Evolutionary conservation across 495 filamentous ascomycete species (phyloP).

Genomic region (Daldinia bambusicola): DNA sequence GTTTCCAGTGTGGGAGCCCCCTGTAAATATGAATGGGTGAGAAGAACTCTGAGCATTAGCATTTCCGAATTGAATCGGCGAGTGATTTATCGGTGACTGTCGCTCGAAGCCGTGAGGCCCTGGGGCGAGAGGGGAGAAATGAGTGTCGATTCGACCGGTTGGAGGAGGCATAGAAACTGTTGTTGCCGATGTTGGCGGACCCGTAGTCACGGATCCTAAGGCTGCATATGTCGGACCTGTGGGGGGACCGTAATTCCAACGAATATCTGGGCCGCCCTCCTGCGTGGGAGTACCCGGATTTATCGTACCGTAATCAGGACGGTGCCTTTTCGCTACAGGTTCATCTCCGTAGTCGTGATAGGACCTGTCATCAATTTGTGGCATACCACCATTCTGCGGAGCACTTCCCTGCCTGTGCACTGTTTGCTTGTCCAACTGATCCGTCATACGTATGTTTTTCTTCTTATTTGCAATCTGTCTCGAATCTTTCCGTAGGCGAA

Average conservation of each 20-base stretch:
- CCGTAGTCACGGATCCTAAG: conserved; percentile 45
- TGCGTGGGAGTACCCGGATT: conserved; percentile 39
- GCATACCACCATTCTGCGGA: conserved; percentile 42
- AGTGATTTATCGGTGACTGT: conserved; percentile 47
- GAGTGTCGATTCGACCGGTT: conserved; percentile 46
- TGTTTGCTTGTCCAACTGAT: conserved; percentile 43
- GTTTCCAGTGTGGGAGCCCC: conserved; percentile 36
- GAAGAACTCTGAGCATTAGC: conserved; percentile 39
- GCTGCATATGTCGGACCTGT: conserved; percentile 37
- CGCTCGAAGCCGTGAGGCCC: conserved; percentile 44
- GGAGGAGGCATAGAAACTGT: conserved; percentile 49
- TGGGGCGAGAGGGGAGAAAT: conserved; percentile 44
- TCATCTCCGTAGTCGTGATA: conserved; percentile 47
- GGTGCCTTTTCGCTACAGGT: conserved; percentile 45
- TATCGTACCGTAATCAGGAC: conserved; percentile 42
- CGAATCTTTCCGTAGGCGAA: conserved; percentile 87
- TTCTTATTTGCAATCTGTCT: conserved; percentile 58
- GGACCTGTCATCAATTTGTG: conserved; percentile 43
- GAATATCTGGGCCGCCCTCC: conserved; percentile 45
- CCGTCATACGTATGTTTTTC: conserved; percentile 47
- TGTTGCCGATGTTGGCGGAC: conserved; percentile 42
- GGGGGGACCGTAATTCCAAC: conserved; percentile 44
- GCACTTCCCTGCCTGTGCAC: conserved; percentile 34
- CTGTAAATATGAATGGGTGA: conserved; percentile 46
- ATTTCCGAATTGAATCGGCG: conserved; percentile 45